These are phyloP conservation scores for Phytophthora fragariae DNA, from an alignment of 352 stramenopile species.

Conservation along the genomic window DNA sequence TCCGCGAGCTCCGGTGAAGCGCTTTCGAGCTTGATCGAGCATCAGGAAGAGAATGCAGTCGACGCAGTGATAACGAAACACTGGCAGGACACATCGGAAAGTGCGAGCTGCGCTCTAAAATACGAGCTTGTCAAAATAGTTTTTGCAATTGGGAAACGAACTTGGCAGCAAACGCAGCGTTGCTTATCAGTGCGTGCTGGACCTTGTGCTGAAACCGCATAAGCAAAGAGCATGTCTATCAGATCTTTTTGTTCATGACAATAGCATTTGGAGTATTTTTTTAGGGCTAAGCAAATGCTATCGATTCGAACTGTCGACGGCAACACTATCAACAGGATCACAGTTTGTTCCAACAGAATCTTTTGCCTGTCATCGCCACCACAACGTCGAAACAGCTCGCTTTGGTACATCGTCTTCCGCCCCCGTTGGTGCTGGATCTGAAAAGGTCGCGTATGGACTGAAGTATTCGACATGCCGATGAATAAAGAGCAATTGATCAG, in stretches of 20 bases:
- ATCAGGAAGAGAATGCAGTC: constrained; percentile 11
- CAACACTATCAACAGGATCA: background rate
- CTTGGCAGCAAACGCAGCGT: no score
- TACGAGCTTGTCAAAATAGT: constrained; percentile 1
- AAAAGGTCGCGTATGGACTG: constrained; percentile 31
- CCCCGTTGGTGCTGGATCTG: constrained; percentile 1
- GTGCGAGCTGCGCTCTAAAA: background rate
- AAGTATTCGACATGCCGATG: constrained; percentile 32
- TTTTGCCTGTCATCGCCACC: background rate
- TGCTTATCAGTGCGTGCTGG: no score
- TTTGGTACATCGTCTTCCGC: background rate
- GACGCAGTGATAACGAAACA: no score
- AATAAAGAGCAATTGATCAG: constrained; percentile 36
- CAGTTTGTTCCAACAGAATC: background rate
- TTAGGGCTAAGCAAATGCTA: no score
- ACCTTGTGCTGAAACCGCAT: no score
- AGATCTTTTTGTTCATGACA: no score
- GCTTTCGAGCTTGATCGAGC: constrained; percentile 1
- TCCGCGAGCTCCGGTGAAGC: no score
- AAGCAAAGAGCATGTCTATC: no score
- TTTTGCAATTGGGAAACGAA: constrained; percentile 3
- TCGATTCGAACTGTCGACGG: no score
- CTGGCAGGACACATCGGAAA: background rate
- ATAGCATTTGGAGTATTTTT: no score
- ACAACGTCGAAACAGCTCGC: background rate